These are phyloP conservation scores for Cymbopogon flexuosus DNA, from an alignment of 202 grass and related monocot species.

Conservation along the genomic window DNA sequence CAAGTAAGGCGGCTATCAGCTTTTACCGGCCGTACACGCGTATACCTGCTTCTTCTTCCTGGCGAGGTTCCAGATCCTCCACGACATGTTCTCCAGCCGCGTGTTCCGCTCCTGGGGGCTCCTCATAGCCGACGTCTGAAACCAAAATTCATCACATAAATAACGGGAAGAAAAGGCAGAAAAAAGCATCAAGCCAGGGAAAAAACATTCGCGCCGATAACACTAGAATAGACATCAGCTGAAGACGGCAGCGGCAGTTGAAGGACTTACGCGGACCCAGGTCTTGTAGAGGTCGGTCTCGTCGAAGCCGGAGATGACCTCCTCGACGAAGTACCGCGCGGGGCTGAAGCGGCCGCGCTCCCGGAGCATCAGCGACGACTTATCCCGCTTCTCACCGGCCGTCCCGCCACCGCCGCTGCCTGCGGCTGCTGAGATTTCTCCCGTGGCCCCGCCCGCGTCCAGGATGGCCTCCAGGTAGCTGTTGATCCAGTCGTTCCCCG, in stretches of 20 bases:
- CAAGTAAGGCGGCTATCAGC: no score
- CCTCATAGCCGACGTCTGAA: slow-evolving; percentile 54
- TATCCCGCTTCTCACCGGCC: slow-evolving; percentile 45
- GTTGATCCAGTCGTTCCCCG: slow-evolving; percentile 96
- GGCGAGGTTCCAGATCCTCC: slow-evolving; percentile 82
- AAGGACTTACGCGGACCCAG: slow-evolving; percentile 55
- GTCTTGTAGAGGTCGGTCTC: slow-evolving; percentile 91
- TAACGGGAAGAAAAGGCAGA: not conserved
- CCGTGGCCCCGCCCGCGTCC: slow-evolving; percentile 56
- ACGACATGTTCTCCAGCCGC: slow-evolving; percentile 84
- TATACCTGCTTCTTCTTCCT: slow-evolving; percentile 85
- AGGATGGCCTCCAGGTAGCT: slow-evolving; percentile 95
- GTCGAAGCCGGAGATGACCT: slow-evolving; percentile 85
- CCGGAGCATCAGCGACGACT: slow-evolving; percentile 75
- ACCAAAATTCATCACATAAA: not conserved
- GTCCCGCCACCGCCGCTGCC: not conserved
- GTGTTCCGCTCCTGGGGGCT: slow-evolving; percentile 62
- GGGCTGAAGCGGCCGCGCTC: slow-evolving; percentile 81
- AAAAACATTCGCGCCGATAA: not conserved
- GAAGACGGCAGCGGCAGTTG: not conserved
- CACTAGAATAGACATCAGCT: not conserved
- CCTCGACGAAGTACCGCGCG: slow-evolving; percentile 82
- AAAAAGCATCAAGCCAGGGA: not conserved
- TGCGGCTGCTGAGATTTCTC: slow-evolving; percentile 32
- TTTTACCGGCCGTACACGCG: not conserved